A percentile compares a stretch with the other conserved stretches of the same genome.
These are phyloP conservation scores for Cerioporus squamosus DNA, from an alignment of 1,284 basidiomycete genomes.

Conservation along the genomic window DNA sequence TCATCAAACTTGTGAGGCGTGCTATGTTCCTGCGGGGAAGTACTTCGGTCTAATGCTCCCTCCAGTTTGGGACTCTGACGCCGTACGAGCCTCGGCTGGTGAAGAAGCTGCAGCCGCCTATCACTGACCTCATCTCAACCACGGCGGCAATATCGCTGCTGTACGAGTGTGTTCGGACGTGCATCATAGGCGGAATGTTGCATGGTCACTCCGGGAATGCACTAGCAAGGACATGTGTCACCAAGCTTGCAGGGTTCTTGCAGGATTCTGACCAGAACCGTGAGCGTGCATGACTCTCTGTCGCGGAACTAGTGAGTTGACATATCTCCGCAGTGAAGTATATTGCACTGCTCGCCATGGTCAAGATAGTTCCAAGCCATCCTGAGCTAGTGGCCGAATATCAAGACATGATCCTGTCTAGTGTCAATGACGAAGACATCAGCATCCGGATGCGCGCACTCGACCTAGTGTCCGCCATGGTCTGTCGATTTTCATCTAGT, in stretches of 20 bases:
- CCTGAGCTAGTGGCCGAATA: constrained; percentile 91
- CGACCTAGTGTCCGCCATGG: constrained; percentile 94
- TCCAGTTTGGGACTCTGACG: constrained; percentile 87
- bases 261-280: constrained; percentile 95
- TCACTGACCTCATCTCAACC: constrained; percentile 94
- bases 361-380: constrained; percentile 94
- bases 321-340: constrained; percentile 79
- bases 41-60: constrained; percentile 8
- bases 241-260: constrained; percentile 92
- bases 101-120: constrained; percentile 91
- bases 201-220: constrained; percentile 79
- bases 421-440: constrained; percentile 92
- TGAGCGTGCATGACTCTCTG: constrained; percentile 40
- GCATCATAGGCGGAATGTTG: constrained; percentile 97
- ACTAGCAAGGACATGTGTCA: constrained; percentile 88
- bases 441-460: constrained; percentile 95
- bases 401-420: constrained; percentile 89
- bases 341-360: constrained; percentile 93
- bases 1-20: constrained; percentile 86
- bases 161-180: constrained; percentile 98
- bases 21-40: constrained; percentile 4
- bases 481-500: constrained; percentile 38
- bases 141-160: constrained; percentile 95
- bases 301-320: constrained; percentile 6
- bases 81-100: constrained; percentile 94